Evolutionary conservation across 306 rosid species (phyloP).

Genomic region (Vigna angularis): DNA sequence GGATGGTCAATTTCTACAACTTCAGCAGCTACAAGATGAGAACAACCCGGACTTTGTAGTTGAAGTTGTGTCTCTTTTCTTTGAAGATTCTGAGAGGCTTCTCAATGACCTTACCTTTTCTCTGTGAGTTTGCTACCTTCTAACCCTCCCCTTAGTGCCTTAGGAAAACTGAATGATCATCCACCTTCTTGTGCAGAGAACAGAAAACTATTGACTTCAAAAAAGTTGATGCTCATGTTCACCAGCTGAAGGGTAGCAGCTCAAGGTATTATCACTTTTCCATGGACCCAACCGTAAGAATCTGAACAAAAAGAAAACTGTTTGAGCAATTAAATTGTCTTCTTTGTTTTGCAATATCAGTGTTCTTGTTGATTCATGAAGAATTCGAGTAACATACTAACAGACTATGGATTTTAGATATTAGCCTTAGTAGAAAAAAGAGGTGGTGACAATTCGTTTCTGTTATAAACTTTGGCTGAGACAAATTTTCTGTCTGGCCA

Average conservation of each 20-base stretch:
- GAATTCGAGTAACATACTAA: neutral
- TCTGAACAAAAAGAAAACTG: slow-evolving; percentile 9
- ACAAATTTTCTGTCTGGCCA: slow-evolving; percentile 3
- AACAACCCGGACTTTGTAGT: slow-evolving; percentile 25
- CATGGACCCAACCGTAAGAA: neutral
- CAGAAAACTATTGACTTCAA: slow-evolving; percentile 68
- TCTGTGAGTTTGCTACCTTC: slow-evolving; percentile 53
- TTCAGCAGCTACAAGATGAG: slow-evolving; percentile 30
- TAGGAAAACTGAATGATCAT: neutral
- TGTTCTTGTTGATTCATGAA: slow-evolving; percentile 3
- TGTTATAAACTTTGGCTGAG: neutral
- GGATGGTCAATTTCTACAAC: slow-evolving; percentile 51
- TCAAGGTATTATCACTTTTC: slow-evolving; percentile 52
- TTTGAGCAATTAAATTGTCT: neutral
- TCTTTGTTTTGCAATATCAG: neutral
- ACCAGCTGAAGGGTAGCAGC: slow-evolving; percentile 25
- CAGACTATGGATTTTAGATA: neutral
- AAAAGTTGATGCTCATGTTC: slow-evolving; percentile 59
- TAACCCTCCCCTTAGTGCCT: slow-evolving; percentile 6
- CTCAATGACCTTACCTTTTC: slow-evolving; percentile 72
- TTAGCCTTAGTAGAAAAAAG: neutral
- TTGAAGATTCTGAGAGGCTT: slow-evolving; percentile 80
- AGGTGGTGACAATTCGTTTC: neutral
- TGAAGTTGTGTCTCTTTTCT: slow-evolving; percentile 82
- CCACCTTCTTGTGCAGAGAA: slow-evolving; percentile 49